Conservation (phyloP, 352 stramenopile species). For the Phytophthora ohioensis region DNA sequence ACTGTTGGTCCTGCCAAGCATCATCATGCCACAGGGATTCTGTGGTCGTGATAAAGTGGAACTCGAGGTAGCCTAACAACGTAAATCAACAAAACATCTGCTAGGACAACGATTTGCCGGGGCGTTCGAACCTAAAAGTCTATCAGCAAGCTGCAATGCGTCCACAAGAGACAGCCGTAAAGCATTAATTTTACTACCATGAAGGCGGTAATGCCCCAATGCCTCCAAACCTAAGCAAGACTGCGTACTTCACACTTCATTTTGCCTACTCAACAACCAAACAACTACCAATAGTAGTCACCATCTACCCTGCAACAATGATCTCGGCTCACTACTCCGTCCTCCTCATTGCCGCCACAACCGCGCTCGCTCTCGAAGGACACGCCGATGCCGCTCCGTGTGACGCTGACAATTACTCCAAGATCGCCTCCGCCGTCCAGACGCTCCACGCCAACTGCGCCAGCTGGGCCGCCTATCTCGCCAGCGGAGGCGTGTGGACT, state of each 20-base stretch:
- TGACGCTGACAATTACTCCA: conserved; percentile 3
- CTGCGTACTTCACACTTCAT: conserved; percentile 1
- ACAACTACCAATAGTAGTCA: conserved; percentile 1
- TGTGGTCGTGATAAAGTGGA: no score
- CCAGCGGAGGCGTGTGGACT: conserved; percentile 21
- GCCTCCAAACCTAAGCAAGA: neutral
- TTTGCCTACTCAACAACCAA: conserved; percentile 5
- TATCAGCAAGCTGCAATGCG: no score
- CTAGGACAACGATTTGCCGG: no score
- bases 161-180: no score
- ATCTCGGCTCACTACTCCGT: conserved; percentile 3
- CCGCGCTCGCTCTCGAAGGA: neutral
- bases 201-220: no score
- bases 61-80: no score
- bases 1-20: no score
- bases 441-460: conserved; percentile 13
- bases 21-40: no score
- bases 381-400: neutral
- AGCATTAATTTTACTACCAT: no score
- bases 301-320: neutral
- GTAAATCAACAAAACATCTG: no score
- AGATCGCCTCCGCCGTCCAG: conserved; percentile 5
- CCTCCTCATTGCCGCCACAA: neutral
- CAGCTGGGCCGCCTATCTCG: conserved; percentile 23
- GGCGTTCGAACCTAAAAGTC: neutral